These are phyloP conservation scores for Acacia pycnantha DNA, from an alignment of 331 rosid genomes.

Conservation along the genomic window DNA sequence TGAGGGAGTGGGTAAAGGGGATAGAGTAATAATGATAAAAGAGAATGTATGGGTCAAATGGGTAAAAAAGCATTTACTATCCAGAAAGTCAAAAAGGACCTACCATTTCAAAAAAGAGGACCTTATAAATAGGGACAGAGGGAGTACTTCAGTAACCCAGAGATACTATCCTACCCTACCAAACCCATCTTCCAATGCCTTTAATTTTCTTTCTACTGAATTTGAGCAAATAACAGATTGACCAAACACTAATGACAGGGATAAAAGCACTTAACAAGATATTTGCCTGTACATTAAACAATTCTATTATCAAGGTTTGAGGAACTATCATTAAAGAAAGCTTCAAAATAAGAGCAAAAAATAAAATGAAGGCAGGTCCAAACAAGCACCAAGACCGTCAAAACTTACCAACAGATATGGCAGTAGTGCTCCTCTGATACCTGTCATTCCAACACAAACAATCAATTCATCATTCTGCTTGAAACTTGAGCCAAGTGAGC, in stretches of 20 bases:
- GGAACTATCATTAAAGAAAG: neutral
- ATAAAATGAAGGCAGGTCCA: neutral
- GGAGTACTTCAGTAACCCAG: neutral
- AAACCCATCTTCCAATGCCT: too few relatives aligned
- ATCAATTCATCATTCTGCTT: neutral
- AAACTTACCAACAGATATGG: slow-evolving; percentile 82
- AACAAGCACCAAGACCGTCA: neutral
- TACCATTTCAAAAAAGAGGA: too few relatives aligned
- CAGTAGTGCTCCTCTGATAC: slow-evolving; percentile 94
- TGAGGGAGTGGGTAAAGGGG: too few relatives aligned
- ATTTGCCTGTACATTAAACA: neutral
- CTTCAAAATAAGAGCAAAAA: neutral
- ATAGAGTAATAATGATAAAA: too few relatives aligned
- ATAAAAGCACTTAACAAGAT: neutral
- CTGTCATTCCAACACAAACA: slow-evolving; percentile 39
- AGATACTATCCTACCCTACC: neutral
- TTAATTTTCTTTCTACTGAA: neutral
- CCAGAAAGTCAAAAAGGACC: too few relatives aligned
- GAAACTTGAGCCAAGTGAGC: neutral
- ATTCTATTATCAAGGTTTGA: neutral
- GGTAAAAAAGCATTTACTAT: too few relatives aligned
- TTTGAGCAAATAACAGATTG: neutral
- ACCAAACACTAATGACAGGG: neutral
- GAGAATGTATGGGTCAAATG: too few relatives aligned
- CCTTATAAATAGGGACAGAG: too few relatives aligned